Base-by-base conservation (phyloP, 306 rosid genomes). In the Prunus salicina region DNA sequence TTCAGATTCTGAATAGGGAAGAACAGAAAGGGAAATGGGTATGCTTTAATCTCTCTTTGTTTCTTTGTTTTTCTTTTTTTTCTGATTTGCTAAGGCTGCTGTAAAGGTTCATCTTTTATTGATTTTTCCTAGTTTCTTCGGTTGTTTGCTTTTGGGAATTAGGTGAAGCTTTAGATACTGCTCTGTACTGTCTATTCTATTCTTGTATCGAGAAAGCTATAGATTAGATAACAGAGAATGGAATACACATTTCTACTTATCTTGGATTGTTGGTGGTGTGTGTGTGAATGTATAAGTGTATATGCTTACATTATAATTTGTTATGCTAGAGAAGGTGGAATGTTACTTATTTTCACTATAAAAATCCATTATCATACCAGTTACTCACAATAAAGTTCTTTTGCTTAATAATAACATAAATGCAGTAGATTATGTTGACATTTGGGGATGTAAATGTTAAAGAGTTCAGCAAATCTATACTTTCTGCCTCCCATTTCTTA, bases 131-230 rank as follows among this genome's bases (percentile, higher is more conserved):
- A 19, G 50, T 84, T 49, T 66, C 55, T 58, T 76, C 34, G 75
- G 73, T 81, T 79, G 73, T 71, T 78, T 79, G 77, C 84, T 70
- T 76, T 73, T 82, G 82, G 84, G 67, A 56, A 67, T 56, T 74
- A 30, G 69, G 20, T 68, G 73, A 82, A 78, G 86, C 77, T 53
- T 76, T 82, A 78, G 86, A 81, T 74, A 22, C 72, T 46, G 32
- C 64, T 41, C 74, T 70, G 68, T 74, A 67, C 46, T 78, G 60
- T 62, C 57, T 82, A 81, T 73, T 84, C 69, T 62, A 65, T 81
- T 67, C 75, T 69, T 82, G 78, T 82, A 74, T 34, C 64, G 27
- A 80, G 77, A 83, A 78, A 78, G 71, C 88, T 74, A 27, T 72
- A 73, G 73, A 78, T 79, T 81, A 49, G 69, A 73, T 22, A 66